Evolutionary conservation across 2,329 filamentous ascomycete genomes (phyloP), one percentile per base, ranked within the genome.

Genomic region (Monosporascus sp.): DNA sequence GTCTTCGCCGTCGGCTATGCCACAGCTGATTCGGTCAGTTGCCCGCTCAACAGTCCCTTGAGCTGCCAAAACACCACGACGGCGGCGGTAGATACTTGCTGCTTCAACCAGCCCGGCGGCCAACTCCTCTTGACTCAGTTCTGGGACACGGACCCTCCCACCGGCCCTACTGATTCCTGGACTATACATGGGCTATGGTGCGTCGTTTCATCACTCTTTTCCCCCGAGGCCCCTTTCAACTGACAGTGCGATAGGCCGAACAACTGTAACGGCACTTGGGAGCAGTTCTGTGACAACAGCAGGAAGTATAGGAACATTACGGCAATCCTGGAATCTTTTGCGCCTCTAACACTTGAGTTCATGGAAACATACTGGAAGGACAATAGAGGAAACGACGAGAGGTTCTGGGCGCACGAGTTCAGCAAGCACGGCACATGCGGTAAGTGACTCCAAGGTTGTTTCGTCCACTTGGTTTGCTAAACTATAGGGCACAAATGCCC

Each of bases 331-430:
- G 66, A 77, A 7, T 15, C 54, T 5, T 56, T 52, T 15, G 63
- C 60, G 49, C 71, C 78, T 22, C 78, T 78, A 55, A 76, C 79
- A 49, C 73, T 91, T 1, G 70, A 73, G 2, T 87, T 84, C 65
- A 91, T 91, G 87, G 70, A 79, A 49, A 80, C 73, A 2, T 89
- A 86, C 72, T 91, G 87, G 88, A 85, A 88, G 66, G 83, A 86
- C 64, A 81, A 85, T 68, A 66, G 79, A 48, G 86, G 85, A 52
- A 70, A 84, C 43, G 81, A 87, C 59, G 79, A 86, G 61, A 71
- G 70, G 11, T 82, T 91, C 60, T 91, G 87, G 87, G 74, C 86
- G 65, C 86, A 90, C 67, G 87, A 91, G 69, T 91, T 84, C 82
- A 74, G 76, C 59, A 91, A 89, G 68, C 88, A 91, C 66, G 88